Evolutionary conservation across 768 basidiomycete species (phyloP).

Genomic region (Gloeophyllum trabeum): DNA sequence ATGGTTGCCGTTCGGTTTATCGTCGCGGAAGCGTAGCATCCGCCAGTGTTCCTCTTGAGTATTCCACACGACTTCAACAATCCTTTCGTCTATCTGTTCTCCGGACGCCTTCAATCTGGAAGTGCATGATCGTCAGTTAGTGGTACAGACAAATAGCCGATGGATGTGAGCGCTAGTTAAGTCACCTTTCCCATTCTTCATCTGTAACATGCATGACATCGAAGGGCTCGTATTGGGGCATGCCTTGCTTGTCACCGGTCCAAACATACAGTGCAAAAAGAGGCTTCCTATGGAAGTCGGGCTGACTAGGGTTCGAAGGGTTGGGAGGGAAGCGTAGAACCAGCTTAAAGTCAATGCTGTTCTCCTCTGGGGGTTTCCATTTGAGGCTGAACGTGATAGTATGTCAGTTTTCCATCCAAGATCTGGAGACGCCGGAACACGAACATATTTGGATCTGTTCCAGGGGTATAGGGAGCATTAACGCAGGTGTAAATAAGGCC

Average conservation of each 20-base stretch:
- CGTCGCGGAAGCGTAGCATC: slow-evolving; percentile 89
- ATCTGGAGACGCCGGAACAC: slow-evolving; percentile 12
- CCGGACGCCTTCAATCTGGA: slow-evolving; percentile 71
- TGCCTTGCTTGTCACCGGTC: slow-evolving; percentile 53
- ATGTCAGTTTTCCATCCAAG: background rate
- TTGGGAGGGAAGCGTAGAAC: slow-evolving; percentile 84
- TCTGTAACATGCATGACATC: slow-evolving; percentile 82
- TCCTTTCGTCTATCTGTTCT: slow-evolving; percentile 87
- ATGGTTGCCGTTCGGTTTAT: slow-evolving; percentile 91
- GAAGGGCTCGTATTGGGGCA: slow-evolving; percentile 64
- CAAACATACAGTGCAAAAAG: slow-evolving; percentile 77
- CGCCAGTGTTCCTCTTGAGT: slow-evolving; percentile 54
- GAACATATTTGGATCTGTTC: slow-evolving; percentile 84
- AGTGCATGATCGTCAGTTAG: background rate
- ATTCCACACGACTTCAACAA: slow-evolving; percentile 95
- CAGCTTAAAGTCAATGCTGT: slow-evolving; percentile 96
- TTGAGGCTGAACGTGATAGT: slow-evolving; percentile 53
- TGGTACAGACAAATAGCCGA: background rate
- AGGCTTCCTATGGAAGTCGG: slow-evolving; percentile 81
- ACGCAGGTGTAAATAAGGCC: slow-evolving; percentile 96
- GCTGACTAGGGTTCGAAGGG: slow-evolving; percentile 35
- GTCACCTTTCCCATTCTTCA: slow-evolving; percentile 88
- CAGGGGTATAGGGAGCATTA: slow-evolving; percentile 65
- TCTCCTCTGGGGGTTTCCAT: slow-evolving; percentile 98
- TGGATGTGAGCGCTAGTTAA: slow-evolving; percentile 23